Conservation (phyloP, 352 stramenopile genomes). For the Achlya hypogyna region DNA sequence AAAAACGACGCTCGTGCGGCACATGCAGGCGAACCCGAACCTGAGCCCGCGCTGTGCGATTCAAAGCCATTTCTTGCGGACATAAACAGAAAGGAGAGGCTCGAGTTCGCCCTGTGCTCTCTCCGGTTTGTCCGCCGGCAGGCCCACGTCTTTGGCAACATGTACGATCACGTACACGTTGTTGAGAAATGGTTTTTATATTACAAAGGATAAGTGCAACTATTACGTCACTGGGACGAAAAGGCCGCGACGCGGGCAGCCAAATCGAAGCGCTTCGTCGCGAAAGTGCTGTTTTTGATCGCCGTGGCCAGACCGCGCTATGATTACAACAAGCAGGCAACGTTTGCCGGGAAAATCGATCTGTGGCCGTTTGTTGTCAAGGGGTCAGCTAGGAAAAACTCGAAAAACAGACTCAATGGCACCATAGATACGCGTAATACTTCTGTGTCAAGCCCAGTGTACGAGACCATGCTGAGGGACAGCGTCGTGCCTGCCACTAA, state of each 20-base stretch:
- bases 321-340: not conserved
- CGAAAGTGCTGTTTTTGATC: not conserved
- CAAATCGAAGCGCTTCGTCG: not conserved
- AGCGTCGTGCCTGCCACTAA: not conserved
- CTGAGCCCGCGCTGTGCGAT: not conserved
- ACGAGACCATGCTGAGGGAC: not conserved
- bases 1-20: not conserved
- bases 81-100: not conserved
- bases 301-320: not conserved
- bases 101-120: not conserved
- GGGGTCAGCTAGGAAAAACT: not conserved
- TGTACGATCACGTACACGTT: not conserved
- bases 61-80: not conserved
- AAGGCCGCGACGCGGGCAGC: not conserved
- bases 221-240: not conserved
- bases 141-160: not conserved
- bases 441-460: not conserved
- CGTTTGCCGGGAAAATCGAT: not conserved
- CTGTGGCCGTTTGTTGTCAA: not conserved
- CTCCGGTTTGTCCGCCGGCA: not conserved
- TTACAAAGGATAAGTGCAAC: not conserved
- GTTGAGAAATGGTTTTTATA: not conserved
- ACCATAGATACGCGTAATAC: not conserved
- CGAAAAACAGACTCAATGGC: not conserved
- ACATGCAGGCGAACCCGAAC: not conserved